Evolutionary conservation across 2,329 filamentous ascomycete genomes (phyloP), one percentile per base, ranked within the genome.

Genomic region (Rhytidhysteron rufulum): DNA sequence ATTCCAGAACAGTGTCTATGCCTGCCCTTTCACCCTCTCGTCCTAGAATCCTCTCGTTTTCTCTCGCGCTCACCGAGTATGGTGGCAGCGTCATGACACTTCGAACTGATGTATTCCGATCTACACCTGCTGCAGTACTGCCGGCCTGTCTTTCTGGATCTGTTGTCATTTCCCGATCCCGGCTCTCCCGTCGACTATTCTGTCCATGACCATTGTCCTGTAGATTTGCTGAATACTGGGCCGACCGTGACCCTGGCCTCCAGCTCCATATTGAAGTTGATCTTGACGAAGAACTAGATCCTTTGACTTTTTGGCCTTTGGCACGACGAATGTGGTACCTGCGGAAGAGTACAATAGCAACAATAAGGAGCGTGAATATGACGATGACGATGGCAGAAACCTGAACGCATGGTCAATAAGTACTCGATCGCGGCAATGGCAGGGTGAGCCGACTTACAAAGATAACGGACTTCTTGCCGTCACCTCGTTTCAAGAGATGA

Each of bases 61-160:
- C 83, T 36, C 80, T 75, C 0, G 88, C 80, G 20, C 80, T 80
- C 13, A 76, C 78, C 3, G 85, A 83, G 63, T 98, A 98, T 0
- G 86, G 79, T 0, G 93, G 93, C 3, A 98, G 70, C 0, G 93
- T 97, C 78, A 96, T 93, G 41, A 97, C 82, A n/a, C 88, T 95
- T 40, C 91, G 83, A 33, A 97, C 76, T 7, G 88, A 94, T 1
- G 87, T 89, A 54, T 91, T 85, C 22, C 91, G 80, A 59, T 91
- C 86, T 10, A 95, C 80, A 4, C 68, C 70, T 18, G 49, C 55
- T 1, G 62, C 67, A 43, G 63, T 64, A 47, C 45, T 51, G 22
- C 47, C 39, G 22, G 57, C 50, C 19, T 56, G 51, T 24, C 58
- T 39, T 33, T 62, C 59, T 4, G 56, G 50, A 27, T 60, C 59